These are phyloP conservation scores for Aspergillus tubingensis DNA, from an alignment of 2,329 filamentous ascomycete species.

Conservation along the genomic window DNA sequence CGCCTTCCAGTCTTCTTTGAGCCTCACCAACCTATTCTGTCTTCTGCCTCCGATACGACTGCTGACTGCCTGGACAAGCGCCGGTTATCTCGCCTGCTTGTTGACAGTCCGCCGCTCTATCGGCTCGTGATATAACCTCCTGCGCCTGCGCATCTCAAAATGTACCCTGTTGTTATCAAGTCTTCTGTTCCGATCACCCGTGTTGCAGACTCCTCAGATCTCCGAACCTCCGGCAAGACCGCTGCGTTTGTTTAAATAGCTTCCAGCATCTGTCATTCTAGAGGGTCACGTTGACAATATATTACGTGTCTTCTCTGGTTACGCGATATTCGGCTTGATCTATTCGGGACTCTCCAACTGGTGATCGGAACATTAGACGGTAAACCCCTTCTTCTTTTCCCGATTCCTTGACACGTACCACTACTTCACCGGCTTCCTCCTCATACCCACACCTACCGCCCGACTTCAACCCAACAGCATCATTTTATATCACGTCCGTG, in stretches of 20 bases:
- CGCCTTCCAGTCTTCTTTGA: constrained; percentile 20
- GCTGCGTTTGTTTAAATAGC: constrained; percentile 29
- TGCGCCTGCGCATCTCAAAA: constrained; percentile 34
- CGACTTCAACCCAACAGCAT: constrained; percentile 6
- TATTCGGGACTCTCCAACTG: constrained; percentile 26
- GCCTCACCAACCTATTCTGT: constrained; percentile 14
- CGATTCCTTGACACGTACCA: constrained; percentile 15
- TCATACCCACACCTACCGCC: background rate
- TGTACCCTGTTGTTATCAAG: constrained; percentile 40
- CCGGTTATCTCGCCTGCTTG: constrained; percentile 35
- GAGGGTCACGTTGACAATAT: constrained; percentile 20
- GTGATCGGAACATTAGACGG: constrained; percentile 30
- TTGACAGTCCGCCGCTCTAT: constrained; percentile 32
- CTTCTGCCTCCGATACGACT: constrained; percentile 19
- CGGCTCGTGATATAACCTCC: constrained; percentile 29
- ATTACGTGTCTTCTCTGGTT: constrained; percentile 19
- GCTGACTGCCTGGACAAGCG: constrained; percentile 35
- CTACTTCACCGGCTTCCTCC: background rate
- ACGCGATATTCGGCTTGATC: constrained; percentile 24
- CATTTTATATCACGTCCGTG: background rate
- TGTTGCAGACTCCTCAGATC: constrained; percentile 38
- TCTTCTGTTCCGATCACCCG: constrained; percentile 40
- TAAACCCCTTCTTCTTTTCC: constrained; percentile 13
- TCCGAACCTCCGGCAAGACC: constrained; percentile 30
- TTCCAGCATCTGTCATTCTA: constrained; percentile 15